Base-by-base conservation (phyloP, 2,329 filamentous ascomycete genomes). In the Aspergillus awamori region DNA sequence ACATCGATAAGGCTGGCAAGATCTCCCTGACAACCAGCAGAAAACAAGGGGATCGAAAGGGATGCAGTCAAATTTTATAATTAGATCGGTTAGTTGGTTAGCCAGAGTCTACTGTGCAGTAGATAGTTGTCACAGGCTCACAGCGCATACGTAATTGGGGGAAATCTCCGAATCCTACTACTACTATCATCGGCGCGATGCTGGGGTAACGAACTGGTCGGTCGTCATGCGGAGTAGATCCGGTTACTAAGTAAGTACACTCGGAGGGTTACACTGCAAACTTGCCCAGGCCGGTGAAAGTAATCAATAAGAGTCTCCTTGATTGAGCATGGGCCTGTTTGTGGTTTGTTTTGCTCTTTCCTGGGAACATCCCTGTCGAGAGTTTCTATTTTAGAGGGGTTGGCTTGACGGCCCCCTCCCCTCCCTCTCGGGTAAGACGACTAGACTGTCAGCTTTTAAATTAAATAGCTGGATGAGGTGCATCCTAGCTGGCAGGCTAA, bases 361-460 rank as follows among this genome's bases (percentile, higher is more conserved):
- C 47, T 30, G 47, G 47, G 47, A 30, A 15, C n/a, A 51, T 51
- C 47, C 47, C 47, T 51, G 47, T 51, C 47, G n/a, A 20, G 47
- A 26, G 47, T 28, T 51, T 20, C 47, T 51, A 51, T 51, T 51
- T 51, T 51, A 3, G 47, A 51, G 26, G 47, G 26, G 15, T n/a
- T 49, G 45, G 45, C 45, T 51, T 28, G 47, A 30, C 26, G 47
- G 47, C 8, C 47, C 33, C 47, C 47, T 28, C 10, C n/a, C 47
- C 28, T 11, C 47, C 47, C 47, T 17, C 47, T 11, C n/a, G 47
- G 28, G 15, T 33, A 17, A 45, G 41, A 33, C 45, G 28, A 51
- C 47, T 51, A 51, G 47, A 17, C 47, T 51, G 47, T 51, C 47
- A 51, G 47, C 47, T 51, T 51, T 51, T 51, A 33, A 33, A 33